phyloP scores from a whole-genome alignment of 805 yeast species.

The Starmerella sirachaensis region DNA sequence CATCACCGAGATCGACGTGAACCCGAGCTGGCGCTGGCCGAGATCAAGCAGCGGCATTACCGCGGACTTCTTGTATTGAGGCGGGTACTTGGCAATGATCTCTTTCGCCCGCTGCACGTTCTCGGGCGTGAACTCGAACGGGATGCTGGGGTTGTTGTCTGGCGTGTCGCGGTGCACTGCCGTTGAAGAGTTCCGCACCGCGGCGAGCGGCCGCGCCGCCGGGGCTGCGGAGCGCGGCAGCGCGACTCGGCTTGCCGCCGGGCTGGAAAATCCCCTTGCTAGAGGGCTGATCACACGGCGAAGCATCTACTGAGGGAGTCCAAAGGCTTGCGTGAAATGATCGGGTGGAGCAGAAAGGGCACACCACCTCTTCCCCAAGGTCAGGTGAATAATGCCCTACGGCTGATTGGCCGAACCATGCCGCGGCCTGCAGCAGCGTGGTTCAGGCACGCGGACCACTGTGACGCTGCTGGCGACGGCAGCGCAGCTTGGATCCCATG shows the following conservation, averaged over 20 bases:
- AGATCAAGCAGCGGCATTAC: conserved; percentile 77
- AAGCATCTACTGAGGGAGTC: no score
- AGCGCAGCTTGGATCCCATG: no score
- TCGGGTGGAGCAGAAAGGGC: no score
- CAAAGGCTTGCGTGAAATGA: no score
- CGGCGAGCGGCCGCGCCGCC: background rate
- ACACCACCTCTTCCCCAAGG: no score
- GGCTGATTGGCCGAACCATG: no score
- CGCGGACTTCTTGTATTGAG: conserved; percentile 78
- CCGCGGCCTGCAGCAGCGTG: no score
- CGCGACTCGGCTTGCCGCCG: background rate
- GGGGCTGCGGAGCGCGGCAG: background rate
- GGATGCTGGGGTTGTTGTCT: conserved; percentile 51
- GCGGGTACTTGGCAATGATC: conserved; percentile 67
- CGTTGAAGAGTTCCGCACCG: conserved; percentile 9
- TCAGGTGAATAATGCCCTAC: no score
- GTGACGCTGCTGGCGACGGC: no score
- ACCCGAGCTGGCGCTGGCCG: conserved; percentile 80
- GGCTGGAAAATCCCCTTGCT: background rate
- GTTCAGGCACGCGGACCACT: no score
- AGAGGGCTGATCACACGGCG: no score
- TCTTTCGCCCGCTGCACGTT: conserved; percentile 58
- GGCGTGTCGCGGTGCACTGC: conserved; percentile 60
- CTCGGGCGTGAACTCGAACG: conserved; percentile 60
- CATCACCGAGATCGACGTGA: conserved; percentile 78